Conservation (phyloP, 345 rosid species). For the Carallia brachiata region DNA sequence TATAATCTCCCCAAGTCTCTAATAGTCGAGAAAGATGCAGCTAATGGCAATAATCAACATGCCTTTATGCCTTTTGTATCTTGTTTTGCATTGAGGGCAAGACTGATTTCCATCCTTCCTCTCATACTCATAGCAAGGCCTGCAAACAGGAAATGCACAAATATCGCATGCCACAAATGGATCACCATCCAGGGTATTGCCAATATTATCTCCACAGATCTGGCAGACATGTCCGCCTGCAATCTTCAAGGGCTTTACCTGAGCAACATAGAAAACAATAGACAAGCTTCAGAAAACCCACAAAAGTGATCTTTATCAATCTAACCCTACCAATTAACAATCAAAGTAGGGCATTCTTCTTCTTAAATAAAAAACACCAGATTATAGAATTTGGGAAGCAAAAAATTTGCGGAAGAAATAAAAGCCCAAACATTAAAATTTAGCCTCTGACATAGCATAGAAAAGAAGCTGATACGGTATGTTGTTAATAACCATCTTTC, state of each 20-base stretch:
- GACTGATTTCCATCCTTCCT: conserved; percentile 90
- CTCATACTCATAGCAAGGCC: conserved; percentile 93
- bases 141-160: conserved; percentile 88
- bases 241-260: conserved; percentile 70
- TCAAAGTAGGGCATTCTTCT: too few relatives aligned
- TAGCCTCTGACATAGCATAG: too few relatives aligned
- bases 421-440: background rate
- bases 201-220: conserved; percentile 80
- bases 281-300: conserved; percentile 24
- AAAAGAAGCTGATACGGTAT: background rate
- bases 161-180: conserved; percentile 72
- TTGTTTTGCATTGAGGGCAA: conserved; percentile 96
- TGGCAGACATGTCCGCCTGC: conserved; percentile 69
- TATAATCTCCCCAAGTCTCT: background rate
- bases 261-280: conserved; percentile 15
- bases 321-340: conserved; percentile 5
- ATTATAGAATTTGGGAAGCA: background rate
- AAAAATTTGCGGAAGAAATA: background rate
- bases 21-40: background rate
- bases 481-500: background rate
- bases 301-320: background rate
- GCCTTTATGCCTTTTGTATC: conserved; percentile 85
- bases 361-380: too few relatives aligned
- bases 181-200: conserved; percentile 60
- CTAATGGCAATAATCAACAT: background rate